Base-by-base conservation (phyloP, 192 early-diverging fungal genomes). In the Glomus cerebriforme region DNA sequence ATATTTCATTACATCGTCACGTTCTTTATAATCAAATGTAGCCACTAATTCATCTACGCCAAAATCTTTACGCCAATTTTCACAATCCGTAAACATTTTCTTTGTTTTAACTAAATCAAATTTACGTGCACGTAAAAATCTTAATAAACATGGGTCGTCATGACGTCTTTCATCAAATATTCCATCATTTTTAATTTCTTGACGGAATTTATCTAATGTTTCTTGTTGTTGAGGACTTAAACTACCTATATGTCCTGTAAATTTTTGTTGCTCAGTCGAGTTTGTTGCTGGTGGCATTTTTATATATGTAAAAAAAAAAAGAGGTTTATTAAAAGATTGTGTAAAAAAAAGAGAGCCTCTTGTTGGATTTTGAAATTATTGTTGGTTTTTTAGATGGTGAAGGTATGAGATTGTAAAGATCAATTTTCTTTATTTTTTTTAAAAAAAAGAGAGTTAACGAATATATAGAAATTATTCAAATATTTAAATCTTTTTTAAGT, bases 111-210 rank as follows among this genome's bases (percentile, higher is more conserved):
- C 81, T 65, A 94, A 66, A 64, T 91, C 82, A 83, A 93, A 94
- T 80, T 92, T 89, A 59, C 93, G 83, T 10, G 93, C 93, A 32
- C 93, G 85, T 64, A 94, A 85, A 84, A 94, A 94, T 26, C 93
- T 90, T 37, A 92, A 85, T 58, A 94, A 82, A 70, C 84, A 82
- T 82, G 92, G 83, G 74, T 94, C 92, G 75, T 90, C 86, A 77
- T 93, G 90, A 79, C 85, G 82, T 37, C 77, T 85, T 45, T 86
- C 86, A 31, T 88, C 87, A 80, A 88, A 91, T 59, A 83, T 68
- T n/a, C 85, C 85, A 75, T 86, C 87, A 39, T 83, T 87, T n/a
- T 76, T 79, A 22, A 92, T 83, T 54, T 89, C 83, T 19, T 77
- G 63, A 82, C 92, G 91, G 84, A 93, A 90, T 65, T 90, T 82